Evolutionary conservation across 371 early-diverging fungal genomes (phyloP), one percentile per base, ranked within the genome.

Genomic region (Chytridiales sp.): DNA sequence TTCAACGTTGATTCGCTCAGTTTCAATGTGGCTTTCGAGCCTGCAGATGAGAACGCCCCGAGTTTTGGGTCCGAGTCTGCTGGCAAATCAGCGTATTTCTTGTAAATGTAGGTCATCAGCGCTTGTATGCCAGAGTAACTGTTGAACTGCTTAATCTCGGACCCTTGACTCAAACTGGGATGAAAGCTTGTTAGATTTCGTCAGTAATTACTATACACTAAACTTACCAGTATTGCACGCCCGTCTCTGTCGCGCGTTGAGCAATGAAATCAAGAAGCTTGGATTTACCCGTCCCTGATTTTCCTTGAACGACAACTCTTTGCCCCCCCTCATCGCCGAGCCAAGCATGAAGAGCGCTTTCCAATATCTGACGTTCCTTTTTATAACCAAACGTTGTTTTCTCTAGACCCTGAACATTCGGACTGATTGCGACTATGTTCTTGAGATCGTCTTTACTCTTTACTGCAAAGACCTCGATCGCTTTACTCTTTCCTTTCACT

Each of bases 281-380:
- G 3, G 41, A 40, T 21, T 54, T 54, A 24, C 54, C 54, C 42
- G 41, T 40, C 54, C 54, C 54, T 17, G 34, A 34, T 30, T 39
- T 42, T 4, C 54, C 54, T 42, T 54, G 41, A 4, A 54, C 41
- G 26, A 54, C 27, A 30, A 13, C 41, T 36, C 26, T 15, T 15
- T 41, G 26, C 15, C 17, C 11, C 54, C 54, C 38, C 41, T 38
- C 27, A 4, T 41, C 29, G 29, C 38, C 29, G 3, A 38, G 4
- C 24, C 19, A 24, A 21, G 24, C 9, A 8, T 41, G 29, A 24
- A 26, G 4, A 15, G 38, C 26, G 27, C 54, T 38, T 41, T 54
- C 54, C 26, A n/a, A 41, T 54, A 54, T 24, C 54, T 42, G 24
- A 54, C n/a, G n/a, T n/a, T n/a, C n/a, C n/a, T n/a, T n/a, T n/a